Base-by-base conservation (phyloP, 441 rosid genomes). In the Kokia cookei region DNA sequence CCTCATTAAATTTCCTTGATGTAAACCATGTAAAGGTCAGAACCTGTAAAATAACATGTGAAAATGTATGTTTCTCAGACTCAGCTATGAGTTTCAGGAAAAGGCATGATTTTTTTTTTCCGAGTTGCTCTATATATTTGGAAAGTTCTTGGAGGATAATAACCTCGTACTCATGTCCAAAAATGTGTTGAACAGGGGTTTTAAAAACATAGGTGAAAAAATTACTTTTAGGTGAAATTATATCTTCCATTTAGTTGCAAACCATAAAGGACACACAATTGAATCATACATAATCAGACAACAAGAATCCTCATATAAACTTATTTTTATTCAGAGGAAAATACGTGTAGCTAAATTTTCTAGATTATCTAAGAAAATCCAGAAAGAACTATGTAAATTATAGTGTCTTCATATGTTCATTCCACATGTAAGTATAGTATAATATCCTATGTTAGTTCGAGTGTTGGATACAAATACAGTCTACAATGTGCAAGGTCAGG, bases 1-100 rank as follows among this genome's bases (percentile, higher is more conserved):
- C 91, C 62, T 85, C 93, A 63, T 84, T 85, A 80, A 75, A 76
- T 85, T 89, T 90, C 87, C 85, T 91, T 13, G 96, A 87, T 72
- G 86, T 47, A 73, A 91, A 77, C 78, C 81, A 82, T 9, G 93
- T 83, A 24, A 87, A 75, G 14, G 81, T 76, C 5, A 96, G 89
- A 84, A 82, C 88, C 99, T 96, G 78, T 27, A 60, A 68, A 63
- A 64, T 19, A 6, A 37, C 40, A 37, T 37, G 40, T 8, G 40
- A 55, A 55, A 55, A 55, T 55, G 1, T 14, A 50, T 22, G 57
- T 55, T 55, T 19, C 27, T 54, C 12, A 2, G 27, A 54, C 59
- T 19, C 60, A 9, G 13, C 13, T 54, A 54, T 19, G 29, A 17
- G 60, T 7, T 0, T n/a, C 57, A 51, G 24, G 57, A 15, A 51